phyloP scores from a whole-genome alignment of 2,329 filamentous ascomycete species.

The Zymoseptoria tritici region DNA sequence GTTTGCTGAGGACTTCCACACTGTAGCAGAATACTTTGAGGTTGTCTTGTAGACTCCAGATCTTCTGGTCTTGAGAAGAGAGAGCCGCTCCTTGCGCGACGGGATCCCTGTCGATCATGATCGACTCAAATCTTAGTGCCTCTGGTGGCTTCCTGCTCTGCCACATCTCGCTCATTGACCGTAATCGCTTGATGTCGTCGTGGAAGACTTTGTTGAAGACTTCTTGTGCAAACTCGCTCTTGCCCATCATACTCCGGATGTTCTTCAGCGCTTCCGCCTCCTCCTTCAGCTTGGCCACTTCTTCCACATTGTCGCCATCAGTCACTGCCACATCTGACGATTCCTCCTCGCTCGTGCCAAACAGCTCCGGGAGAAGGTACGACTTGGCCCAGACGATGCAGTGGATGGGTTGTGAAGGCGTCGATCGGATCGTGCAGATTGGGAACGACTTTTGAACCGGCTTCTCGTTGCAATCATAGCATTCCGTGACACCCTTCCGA shows the following conservation, averaged over 20 bases:
- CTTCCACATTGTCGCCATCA: conserved; percentile 75
- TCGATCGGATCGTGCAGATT: conserved; percentile 94
- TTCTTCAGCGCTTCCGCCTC: conserved; percentile 78
- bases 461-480: conserved; percentile 91
- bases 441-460: conserved; percentile 87
- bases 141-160: conserved; percentile 69
- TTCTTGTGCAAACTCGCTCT: conserved; percentile 64
- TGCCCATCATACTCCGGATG: conserved; percentile 75
- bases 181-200: conserved; percentile 71
- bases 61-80: conserved; percentile 56
- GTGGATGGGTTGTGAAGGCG: conserved; percentile 91
- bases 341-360: conserved; percentile 84
- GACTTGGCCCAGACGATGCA: conserved; percentile 99
- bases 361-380: conserved; percentile 90
- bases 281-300: conserved; percentile 79
- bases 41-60: conserved; percentile 80
- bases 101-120: conserved; percentile 27
- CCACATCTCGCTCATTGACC: conserved; percentile 95
- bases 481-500: conserved; percentile 76
- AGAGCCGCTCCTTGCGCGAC: conserved; percentile 41
- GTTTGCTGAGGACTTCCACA: conserved; percentile 65
- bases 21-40: conserved; percentile 81
- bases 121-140: conserved; percentile 59
- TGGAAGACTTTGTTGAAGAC: conserved; percentile 93
- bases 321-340: conserved; percentile 70